Percentiles rank a stretch among this genome's conserved stretches.
Evolutionary conservation across 257 asterid genomes (phyloP).

Genomic region (Nicotiana benthamiana): DNA sequence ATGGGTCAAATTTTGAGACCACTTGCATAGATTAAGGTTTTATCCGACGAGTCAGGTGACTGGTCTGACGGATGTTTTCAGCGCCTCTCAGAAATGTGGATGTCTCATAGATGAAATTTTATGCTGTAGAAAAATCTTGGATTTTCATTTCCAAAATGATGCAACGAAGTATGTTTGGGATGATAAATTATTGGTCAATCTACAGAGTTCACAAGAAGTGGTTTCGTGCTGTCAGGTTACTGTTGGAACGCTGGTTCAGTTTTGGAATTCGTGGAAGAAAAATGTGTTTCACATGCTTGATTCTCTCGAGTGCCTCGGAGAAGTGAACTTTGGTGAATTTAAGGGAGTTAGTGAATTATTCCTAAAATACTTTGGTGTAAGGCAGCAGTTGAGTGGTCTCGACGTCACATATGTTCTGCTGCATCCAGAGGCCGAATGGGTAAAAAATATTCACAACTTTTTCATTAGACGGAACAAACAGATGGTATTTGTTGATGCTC

Average conservation of each 20-base stretch:
- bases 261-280: slow-evolving; percentile 39
- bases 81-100: slow-evolving; percentile 9
- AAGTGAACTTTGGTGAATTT: not conserved
- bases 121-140: slow-evolving; percentile 34
- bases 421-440: slow-evolving; percentile 50
- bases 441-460: slow-evolving; percentile 15
- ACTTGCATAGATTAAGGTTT: slow-evolving; percentile 19
- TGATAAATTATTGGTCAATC: slow-evolving; percentile 9
- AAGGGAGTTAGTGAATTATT: slow-evolving; percentile 24
- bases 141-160: slow-evolving; percentile 26
- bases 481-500: slow-evolving; percentile 20
- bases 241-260: slow-evolving; percentile 27
- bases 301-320: slow-evolving; percentile 25
- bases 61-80: slow-evolving; percentile 21
- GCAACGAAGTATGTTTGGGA: slow-evolving; percentile 28
- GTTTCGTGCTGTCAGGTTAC: slow-evolving; percentile 26
- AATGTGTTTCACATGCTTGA: slow-evolving; percentile 17
- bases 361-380: slow-evolving; percentile 47
- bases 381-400: slow-evolving; percentile 15
- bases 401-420: slow-evolving; percentile 18
- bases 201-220: slow-evolving; percentile 10
- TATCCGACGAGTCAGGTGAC: slow-evolving; percentile 17
- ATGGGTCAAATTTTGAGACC: slow-evolving; percentile 23
- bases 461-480: not conserved
- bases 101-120: slow-evolving; percentile 25